Base-by-base conservation (phyloP, 2,329 filamentous ascomycete genomes). In the Apiospora malaysiana region DNA sequence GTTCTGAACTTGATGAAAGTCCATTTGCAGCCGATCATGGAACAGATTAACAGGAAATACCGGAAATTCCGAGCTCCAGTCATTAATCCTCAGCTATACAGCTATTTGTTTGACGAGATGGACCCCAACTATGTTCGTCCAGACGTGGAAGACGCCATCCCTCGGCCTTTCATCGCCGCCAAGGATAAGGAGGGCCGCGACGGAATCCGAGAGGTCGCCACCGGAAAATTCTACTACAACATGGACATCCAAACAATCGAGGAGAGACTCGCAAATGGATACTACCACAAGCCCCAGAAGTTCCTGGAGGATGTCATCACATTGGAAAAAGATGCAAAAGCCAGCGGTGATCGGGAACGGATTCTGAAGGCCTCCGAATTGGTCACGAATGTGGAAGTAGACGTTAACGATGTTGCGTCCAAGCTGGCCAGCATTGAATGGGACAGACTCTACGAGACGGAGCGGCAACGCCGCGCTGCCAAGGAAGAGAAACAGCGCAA, bases 191-290 rank as follows among this genome's bases (percentile, higher is more conserved):
- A 96, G 74, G 95, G 93, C 10, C 90, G 92, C 14, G 86, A 90
- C 51, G 94, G 95, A 21, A 84, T 99, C 63, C 86, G 90, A 49
- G 93, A 98, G 74, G 90, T 89, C 6, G 87, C 88, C 1, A 93
- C 90, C 1, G 90, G 90, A 71, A 97, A 96, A 80, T 96, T 95
- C 80, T 98, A 92, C 81, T 98, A 98, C 85, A 99, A 99, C 76
- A 85, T 99, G 65, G 95, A 74, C 42, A 93, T 95, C 14, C 92
- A 92, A 4, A 95, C 93, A 0, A 98, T 99, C 69, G 96, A 99
- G 83, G 94, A 97, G 79, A 91, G 96, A n/a, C 85, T 99, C 45
- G 97, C 94, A 5, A 98, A 99, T 79, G 96, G 96, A 6, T 99
- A 94, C 82, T 99, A 99, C 82, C 94, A 94, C 76, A 90, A 95